phyloP scores from a whole-genome alignment of 345 rosid species.

The Aquilaria malaccensis region DNA sequence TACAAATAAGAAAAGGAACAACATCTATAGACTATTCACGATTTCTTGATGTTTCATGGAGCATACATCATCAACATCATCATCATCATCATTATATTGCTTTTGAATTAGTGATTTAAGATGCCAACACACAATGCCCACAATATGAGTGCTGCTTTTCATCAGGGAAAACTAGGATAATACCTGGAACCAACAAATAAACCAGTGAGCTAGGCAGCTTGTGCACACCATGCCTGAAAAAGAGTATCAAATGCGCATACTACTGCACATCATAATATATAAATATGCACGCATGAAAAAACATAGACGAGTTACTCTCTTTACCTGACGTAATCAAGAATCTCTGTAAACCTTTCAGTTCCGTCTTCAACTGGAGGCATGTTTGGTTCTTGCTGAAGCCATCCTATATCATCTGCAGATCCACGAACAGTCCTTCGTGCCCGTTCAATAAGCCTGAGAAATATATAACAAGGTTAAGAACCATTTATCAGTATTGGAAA shows the following conservation, averaged over 20 bases:
- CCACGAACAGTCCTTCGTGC: constrained; percentile 92
- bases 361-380: constrained; percentile 94
- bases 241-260: constrained; percentile 14
- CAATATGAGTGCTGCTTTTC: background rate
- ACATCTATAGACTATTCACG: no score
- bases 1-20: background rate
- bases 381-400: constrained; percentile 62
- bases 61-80: no score
- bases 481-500: no score
- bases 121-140: background rate
- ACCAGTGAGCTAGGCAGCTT: constrained; percentile 73
- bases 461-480: background rate
- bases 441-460: constrained; percentile 72
- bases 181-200: constrained; percentile 94
- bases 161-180: background rate
- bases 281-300: constrained; percentile 8
- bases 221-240: constrained; percentile 91
- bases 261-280: constrained; percentile 17
- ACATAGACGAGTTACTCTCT: constrained; percentile 14
- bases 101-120: no score
- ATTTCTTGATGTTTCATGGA: no score
- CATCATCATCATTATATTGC: no score
- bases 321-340: constrained; percentile 82
- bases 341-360: constrained; percentile 62
- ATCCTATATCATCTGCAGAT: constrained; percentile 95